phyloP scores from a whole-genome alignment of 2,329 filamentous ascomycete genomes.

The Emmonsiellopsis sp. region DNA sequence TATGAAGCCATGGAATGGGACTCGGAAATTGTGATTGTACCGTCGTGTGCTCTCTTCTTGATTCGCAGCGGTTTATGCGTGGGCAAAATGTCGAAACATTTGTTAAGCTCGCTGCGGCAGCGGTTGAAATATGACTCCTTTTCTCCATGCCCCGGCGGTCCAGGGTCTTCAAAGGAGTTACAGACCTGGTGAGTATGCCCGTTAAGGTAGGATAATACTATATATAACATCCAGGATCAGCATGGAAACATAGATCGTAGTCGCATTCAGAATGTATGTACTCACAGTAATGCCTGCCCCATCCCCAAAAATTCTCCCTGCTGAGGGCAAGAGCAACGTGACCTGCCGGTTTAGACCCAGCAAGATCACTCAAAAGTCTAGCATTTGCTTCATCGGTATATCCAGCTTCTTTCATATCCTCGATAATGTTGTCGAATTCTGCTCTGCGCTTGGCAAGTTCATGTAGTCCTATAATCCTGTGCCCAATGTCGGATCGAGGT shows the following conservation, averaged over 20 bases:
- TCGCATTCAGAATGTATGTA: background rate
- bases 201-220: slow-evolving; percentile 45
- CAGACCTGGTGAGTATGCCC: slow-evolving; percentile 51
- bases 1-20: slow-evolving; percentile 37
- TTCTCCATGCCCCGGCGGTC: slow-evolving; percentile 46
- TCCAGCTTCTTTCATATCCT: slow-evolving; percentile 26
- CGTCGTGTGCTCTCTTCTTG: background rate
- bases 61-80: slow-evolving; percentile 15
- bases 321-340: slow-evolving; percentile 44
- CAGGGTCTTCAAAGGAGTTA: slow-evolving; percentile 55
- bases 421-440: slow-evolving; percentile 25
- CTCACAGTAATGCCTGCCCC: slow-evolving; percentile 48
- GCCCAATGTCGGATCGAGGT: slow-evolving; percentile 29
- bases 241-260: background rate
- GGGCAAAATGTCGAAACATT: slow-evolving; percentile 29
- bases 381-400: slow-evolving; percentile 34
- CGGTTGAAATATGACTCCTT: slow-evolving; percentile 44
- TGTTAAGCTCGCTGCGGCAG: slow-evolving; percentile 43
- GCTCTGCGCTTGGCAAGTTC: slow-evolving; percentile 5
- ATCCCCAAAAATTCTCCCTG: slow-evolving; percentile 36
- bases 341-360: slow-evolving; percentile 35
- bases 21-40: background rate
- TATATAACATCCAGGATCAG: background rate
- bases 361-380: slow-evolving; percentile 42
- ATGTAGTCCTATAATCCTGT: slow-evolving; percentile 14